These are phyloP conservation scores for Rhynchospora breviuscula DNA, from an alignment of 176 grass and related monocot genomes.

Conservation along the genomic window DNA sequence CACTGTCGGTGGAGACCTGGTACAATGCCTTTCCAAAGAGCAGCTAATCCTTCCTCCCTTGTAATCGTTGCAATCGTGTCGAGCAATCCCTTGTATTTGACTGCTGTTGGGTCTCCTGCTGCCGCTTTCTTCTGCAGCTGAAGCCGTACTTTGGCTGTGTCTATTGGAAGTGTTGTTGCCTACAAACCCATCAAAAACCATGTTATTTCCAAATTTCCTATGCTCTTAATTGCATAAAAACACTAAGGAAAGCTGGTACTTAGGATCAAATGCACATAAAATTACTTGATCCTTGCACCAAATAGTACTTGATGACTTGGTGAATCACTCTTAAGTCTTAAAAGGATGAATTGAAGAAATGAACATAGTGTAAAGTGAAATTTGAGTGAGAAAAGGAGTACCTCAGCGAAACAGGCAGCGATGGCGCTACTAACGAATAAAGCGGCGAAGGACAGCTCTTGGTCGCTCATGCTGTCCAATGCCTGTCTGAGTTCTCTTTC, in stretches of 20 bases:
- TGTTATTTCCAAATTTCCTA: constrained; percentile 2
- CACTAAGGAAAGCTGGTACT: not conserved
- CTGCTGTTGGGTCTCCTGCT: not conserved
- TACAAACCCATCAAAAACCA: constrained; percentile 22
- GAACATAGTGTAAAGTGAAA: not conserved
- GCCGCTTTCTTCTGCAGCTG: constrained; percentile 74
- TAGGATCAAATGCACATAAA: not conserved
- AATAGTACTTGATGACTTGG: not conserved
- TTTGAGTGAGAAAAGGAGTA: constrained; percentile 23
- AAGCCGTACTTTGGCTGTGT: constrained; percentile 95
- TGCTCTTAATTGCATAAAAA: no score
- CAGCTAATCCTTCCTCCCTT: constrained; percentile 61
- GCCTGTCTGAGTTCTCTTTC: not conserved
- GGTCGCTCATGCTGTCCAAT: constrained; percentile 27
- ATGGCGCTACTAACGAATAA: constrained; percentile 81
- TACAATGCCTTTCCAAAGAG: constrained; percentile 87
- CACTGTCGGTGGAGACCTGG: constrained; percentile 79
- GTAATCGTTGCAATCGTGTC: constrained; percentile 48
- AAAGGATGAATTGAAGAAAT: not conserved
- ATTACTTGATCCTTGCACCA: not conserved
- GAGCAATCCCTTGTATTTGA: constrained; percentile 62
- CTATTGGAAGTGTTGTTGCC: constrained; percentile 85
- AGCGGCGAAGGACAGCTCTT: constrained; percentile 55
- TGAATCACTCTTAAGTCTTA: not conserved
- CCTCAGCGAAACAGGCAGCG: constrained; percentile 87